phyloP scores from a whole-genome alignment of 108 stramenopile genomes.

The Skeletonema costatum region DNA sequence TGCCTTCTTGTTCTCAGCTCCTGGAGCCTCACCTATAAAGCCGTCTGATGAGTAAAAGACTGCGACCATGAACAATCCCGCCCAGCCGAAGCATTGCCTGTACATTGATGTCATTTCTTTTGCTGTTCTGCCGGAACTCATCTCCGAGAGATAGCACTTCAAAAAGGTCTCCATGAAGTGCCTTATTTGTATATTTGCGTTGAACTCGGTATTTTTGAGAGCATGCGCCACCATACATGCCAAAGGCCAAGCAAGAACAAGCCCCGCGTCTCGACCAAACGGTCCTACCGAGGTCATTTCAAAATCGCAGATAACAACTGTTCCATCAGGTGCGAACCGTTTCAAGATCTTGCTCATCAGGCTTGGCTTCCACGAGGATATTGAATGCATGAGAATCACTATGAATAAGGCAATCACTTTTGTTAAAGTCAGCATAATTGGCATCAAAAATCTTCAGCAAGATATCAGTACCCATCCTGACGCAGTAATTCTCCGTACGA shows the following conservation, averaged over 20 bases:
- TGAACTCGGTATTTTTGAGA: background rate
- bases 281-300: slow-evolving; percentile 31
- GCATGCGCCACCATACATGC: slow-evolving; percentile 11
- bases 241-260: background rate
- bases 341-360: slow-evolving; percentile 30
- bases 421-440: slow-evolving; percentile 11
- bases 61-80: background rate
- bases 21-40: background rate
- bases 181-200: background rate
- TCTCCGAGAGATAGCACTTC: background rate
- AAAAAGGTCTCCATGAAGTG: background rate
- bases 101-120: background rate
- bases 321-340: slow-evolving; percentile 27
- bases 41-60: background rate
- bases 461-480: slow-evolving; percentile 9
- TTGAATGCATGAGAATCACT: slow-evolving; percentile 62
- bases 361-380: slow-evolving; percentile 60
- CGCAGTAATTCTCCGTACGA: slow-evolving; percentile 31
- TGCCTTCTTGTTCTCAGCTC: background rate
- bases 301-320: slow-evolving; percentile 45
- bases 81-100: background rate
- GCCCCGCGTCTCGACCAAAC: slow-evolving; percentile 5
- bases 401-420: slow-evolving; percentile 45
- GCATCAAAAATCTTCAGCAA: slow-evolving; percentile 25
- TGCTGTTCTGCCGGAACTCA: background rate